Evolutionary conservation across 129 eudicot species (phyloP).

Genomic region (Solidago caesia): DNA sequence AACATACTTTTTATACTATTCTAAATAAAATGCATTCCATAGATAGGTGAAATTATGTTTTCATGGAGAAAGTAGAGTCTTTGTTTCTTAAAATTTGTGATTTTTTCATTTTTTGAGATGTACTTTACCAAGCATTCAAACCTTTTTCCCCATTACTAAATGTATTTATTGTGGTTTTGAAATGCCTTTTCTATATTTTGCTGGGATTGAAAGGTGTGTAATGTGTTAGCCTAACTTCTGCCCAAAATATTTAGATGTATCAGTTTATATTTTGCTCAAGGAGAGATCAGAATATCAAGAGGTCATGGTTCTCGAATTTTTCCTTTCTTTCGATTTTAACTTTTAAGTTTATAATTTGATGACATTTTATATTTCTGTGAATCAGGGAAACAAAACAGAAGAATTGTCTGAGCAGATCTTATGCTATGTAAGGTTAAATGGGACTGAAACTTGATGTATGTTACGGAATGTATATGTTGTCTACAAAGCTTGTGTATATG

Average conservation of each 20-base stretch:
- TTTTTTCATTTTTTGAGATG: background rate
- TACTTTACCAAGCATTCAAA: background rate
- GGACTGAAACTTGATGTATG: too few species aligned
- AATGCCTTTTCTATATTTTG: background rate
- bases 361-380: conserved; percentile 5
- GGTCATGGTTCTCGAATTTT: conserved; percentile 67
- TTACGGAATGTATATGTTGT: too few species aligned
- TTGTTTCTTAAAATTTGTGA: too few species aligned
- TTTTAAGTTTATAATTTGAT: background rate
- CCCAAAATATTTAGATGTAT: background rate
- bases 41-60: background rate
- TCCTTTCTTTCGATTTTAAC: background rate
- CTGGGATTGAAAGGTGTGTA: conserved; percentile 8
- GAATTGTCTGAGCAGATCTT: conserved; percentile 91
- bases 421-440: conserved; percentile 47
- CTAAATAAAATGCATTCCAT: background rate
- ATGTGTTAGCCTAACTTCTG: background rate
- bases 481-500: too few species aligned
- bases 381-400: conserved; percentile 86
- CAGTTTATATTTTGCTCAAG: conserved; percentile 42
- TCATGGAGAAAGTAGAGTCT: background rate
- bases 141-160: background rate
- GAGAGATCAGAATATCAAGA: conserved; percentile 85
- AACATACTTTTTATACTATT: background rate
- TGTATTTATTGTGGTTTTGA: conserved; percentile 4